Conservation (phyloP, 257 asterid genomes). For the Nyctanthes arbortristis region DNA sequence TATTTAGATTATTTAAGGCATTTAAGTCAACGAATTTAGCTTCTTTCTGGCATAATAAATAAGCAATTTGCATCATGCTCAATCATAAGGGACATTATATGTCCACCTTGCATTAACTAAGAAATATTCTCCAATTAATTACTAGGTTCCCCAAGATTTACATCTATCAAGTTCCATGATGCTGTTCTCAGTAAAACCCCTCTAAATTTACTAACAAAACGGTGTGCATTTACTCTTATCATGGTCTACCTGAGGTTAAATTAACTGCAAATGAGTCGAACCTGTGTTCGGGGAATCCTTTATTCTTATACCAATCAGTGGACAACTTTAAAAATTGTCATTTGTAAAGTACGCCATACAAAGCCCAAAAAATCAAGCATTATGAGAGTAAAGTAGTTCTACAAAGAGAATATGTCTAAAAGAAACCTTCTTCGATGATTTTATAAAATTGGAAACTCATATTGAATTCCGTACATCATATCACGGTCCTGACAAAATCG, state of each 20-base stretch:
- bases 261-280: not conserved
- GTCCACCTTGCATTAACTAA: not conserved
- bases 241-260: not conserved
- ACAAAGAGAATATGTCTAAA: not conserved
- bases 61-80: not conserved
- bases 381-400: not conserved
- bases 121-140: not conserved
- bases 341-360: not conserved
- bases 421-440: not conserved
- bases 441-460: not conserved
- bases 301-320: not conserved
- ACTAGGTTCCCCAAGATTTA: not conserved
- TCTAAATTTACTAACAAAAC: not conserved
- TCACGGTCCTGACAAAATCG: not conserved
- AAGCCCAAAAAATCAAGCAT: not conserved
- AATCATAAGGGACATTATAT: not conserved
- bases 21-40: not conserved
- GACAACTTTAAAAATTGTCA: not conserved
- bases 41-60: not conserved
- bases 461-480: not conserved
- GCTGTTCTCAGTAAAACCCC: not conserved
- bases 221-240: not conserved
- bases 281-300: not conserved
- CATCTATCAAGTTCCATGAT: not conserved
- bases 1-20: not conserved